These are phyloP conservation scores for Fusarium anguioides DNA, from an alignment of 2,329 filamentous ascomycete species.

Conservation along the genomic window DNA sequence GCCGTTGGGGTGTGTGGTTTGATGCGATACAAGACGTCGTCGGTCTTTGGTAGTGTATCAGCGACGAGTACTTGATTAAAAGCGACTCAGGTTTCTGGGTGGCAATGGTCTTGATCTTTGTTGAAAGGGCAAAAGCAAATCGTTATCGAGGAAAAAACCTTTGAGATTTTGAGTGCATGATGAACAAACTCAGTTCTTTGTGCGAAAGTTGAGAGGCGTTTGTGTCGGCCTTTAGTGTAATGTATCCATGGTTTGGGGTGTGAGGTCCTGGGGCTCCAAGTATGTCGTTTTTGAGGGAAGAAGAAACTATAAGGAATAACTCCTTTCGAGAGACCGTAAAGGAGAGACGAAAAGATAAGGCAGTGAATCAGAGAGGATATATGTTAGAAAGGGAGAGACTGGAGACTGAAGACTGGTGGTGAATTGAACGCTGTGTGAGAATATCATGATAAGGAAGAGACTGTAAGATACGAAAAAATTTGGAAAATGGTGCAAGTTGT, in stretches of 20 bases:
- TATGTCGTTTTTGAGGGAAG: not conserved
- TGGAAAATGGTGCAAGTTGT: not conserved
- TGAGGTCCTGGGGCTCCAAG: not conserved
- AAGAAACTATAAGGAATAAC: too few species aligned
- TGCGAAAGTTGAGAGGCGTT: not conserved
- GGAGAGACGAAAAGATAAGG: too few species aligned
- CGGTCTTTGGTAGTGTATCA: not conserved
- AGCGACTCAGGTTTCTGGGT: not conserved
- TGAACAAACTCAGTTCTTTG: not conserved
- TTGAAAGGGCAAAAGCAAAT: not conserved
- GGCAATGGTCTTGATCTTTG: too few species aligned
- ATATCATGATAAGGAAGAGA: not conserved
- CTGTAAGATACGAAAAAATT: not conserved
- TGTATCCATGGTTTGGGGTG: not conserved
- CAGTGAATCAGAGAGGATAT: conserved; percentile 6
- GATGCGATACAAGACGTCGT: not conserved
- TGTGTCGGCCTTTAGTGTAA: not conserved
- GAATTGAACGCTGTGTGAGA: not conserved
- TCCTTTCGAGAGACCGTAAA: not conserved
- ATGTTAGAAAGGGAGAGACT: not conserved
- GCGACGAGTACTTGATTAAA: not conserved
- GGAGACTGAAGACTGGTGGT: not conserved
- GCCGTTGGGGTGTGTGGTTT: not conserved
- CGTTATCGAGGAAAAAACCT: not conserved
- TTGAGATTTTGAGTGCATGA: not conserved